A percentile compares a stretch with the other conserved stretches of the same genome.
phyloP scores from a whole-genome alignment of 108 stramenopile species.

The Epipyxis sp. region DNA sequence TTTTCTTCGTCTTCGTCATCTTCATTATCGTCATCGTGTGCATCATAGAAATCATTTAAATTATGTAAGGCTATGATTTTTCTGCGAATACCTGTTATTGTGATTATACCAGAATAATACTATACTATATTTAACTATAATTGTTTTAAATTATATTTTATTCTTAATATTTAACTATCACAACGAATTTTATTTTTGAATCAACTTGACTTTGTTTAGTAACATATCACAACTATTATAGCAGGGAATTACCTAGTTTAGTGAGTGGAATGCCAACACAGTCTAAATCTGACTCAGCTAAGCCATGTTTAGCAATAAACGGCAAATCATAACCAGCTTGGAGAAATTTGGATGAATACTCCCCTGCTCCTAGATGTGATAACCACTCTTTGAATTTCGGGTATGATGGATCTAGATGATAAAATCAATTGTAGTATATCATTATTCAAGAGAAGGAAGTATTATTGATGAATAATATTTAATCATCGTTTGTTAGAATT shows the following conservation, averaged over 20 bases:
- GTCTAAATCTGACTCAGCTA: slow-evolving; percentile 12
- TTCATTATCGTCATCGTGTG: slow-evolving; percentile 9
- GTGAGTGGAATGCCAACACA: slow-evolving; percentile 22
- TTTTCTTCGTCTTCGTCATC: slow-evolving; percentile 21
- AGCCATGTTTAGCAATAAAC: slow-evolving; percentile 23
- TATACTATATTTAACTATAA: no score
- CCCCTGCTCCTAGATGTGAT: slow-evolving; percentile 16
- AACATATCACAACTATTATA: no score
- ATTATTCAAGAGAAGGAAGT: background rate
- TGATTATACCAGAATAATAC: no score
- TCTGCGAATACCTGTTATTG: slow-evolving; percentile 18
- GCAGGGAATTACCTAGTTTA: no score
- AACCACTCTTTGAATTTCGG: slow-evolving; percentile 29
- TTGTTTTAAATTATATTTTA: no score
- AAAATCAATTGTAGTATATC: no score
- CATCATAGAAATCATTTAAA: background rate
- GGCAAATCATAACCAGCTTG: slow-evolving; percentile 14
- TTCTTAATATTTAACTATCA: no score
- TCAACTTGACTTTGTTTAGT: no score
- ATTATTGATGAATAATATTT: no score
- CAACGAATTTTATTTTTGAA: no score
- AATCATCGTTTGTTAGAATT: no score
- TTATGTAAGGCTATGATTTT: slow-evolving; percentile 17
- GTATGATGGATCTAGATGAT: background rate
- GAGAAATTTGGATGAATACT: slow-evolving; percentile 12